phyloP scores from a whole-genome alignment of 768 basidiomycete species.

The Sistotremastrum niveocremeum region DNA sequence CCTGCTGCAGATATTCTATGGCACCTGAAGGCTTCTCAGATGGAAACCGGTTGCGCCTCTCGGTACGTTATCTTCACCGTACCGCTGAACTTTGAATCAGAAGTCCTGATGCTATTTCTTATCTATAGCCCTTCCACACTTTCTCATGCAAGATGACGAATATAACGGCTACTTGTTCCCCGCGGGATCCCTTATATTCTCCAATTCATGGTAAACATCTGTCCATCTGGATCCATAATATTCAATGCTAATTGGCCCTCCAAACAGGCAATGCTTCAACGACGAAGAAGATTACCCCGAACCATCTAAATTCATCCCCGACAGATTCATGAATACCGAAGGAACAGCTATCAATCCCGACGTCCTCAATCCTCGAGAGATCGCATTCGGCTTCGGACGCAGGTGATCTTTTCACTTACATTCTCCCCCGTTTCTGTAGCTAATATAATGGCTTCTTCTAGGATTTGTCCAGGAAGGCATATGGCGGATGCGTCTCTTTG shows the following conservation, averaged over 20 bases:
- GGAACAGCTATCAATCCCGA: conserved; percentile 4
- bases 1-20: too few relatives aligned
- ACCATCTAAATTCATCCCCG: conserved; percentile 12
- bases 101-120: background rate
- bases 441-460: background rate
- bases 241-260: background rate
- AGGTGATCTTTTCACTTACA: conserved; percentile 5
- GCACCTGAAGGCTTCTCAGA: conserved; percentile 12
- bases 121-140: conserved; percentile 9
- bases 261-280: conserved; percentile 13
- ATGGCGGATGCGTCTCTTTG: conserved; percentile 1
- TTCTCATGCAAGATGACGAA: conserved; percentile 8
- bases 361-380: conserved; percentile 5
- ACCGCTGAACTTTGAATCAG: background rate
- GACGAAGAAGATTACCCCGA: conserved; percentile 13
- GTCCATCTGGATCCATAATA: background rate
- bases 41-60: conserved; percentile 11
- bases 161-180: conserved; percentile 11
- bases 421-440: background rate
- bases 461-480: conserved; percentile 7
- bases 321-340: conserved; percentile 10
- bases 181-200: conserved; percentile 7
- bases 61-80: background rate
- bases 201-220: conserved; percentile 8
- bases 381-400: conserved; percentile 15